Percentiles rank a stretch among this genome's conserved stretches.
Evolutionary conservation across 768 basidiomycete genomes (phyloP).

Genomic region (Hypholoma fasciculare): DNA sequence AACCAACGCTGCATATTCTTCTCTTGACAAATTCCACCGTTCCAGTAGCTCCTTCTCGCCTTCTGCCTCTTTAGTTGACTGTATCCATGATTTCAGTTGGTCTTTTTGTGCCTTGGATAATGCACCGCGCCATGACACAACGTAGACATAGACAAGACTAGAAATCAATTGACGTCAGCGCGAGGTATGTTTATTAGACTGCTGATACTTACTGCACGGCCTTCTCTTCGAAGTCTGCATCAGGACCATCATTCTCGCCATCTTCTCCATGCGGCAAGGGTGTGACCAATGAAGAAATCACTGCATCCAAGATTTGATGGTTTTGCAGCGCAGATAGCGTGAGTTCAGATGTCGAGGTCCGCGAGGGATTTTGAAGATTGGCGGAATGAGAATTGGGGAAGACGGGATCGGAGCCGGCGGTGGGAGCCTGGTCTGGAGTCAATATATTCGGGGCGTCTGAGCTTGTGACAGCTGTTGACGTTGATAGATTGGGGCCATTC

Average conservation of each 20-base stretch:
- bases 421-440: slow-evolving; percentile 20
- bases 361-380: slow-evolving; percentile 55
- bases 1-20: slow-evolving; percentile 24
- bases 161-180: background rate
- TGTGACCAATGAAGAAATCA: slow-evolving; percentile 51
- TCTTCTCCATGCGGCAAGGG: slow-evolving; percentile 69
- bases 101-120: slow-evolving; percentile 27
- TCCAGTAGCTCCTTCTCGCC: slow-evolving; percentile 23
- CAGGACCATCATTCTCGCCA: slow-evolving; percentile 58
- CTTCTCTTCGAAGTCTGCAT: slow-evolving; percentile 69
- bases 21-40: slow-evolving; percentile 26
- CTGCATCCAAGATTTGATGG: slow-evolving; percentile 44
- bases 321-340: slow-evolving; percentile 49
- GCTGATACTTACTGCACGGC: slow-evolving; percentile 43
- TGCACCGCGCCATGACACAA: slow-evolving; percentile 36
- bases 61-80: slow-evolving; percentile 17
- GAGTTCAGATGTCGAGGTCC: slow-evolving; percentile 47
- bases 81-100: slow-evolving; percentile 29
- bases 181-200: background rate
- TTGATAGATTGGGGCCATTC: slow-evolving; percentile 5
- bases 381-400: slow-evolving; percentile 75
- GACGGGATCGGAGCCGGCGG: slow-evolving; percentile 33
- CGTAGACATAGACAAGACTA: slow-evolving; percentile 56
- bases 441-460: slow-evolving; percentile 16
- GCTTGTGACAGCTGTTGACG: slow-evolving; percentile 8